Evolutionary conservation across 768 basidiomycete genomes (phyloP).

Genomic region (Boletus insuetus): DNA sequence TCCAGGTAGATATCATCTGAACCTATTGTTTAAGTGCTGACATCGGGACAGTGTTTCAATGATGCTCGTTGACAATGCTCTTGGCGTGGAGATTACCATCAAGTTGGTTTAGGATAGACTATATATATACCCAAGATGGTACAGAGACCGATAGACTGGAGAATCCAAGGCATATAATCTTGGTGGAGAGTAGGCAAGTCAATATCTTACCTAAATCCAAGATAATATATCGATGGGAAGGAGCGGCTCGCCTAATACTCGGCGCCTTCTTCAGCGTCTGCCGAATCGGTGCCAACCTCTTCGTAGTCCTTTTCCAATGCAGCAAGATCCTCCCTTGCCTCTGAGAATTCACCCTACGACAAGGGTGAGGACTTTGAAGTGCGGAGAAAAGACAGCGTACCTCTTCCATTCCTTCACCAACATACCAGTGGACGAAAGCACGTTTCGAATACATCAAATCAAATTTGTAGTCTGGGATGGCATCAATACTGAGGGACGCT

Average conservation of each 20-base stretch:
- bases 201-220: constrained; percentile 8
- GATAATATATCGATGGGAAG: not conserved
- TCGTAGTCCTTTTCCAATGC: constrained; percentile 96
- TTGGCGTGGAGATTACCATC: constrained; percentile 38
- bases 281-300: constrained; percentile 80
- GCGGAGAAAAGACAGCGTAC: constrained; percentile 27
- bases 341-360: constrained; percentile 89
- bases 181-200: not conserved
- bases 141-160: not conserved
- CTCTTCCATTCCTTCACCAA: constrained; percentile 99
- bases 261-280: constrained; percentile 58
- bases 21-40: not conserved
- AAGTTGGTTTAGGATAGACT: constrained; percentile 3
- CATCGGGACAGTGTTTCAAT: constrained; percentile 22
- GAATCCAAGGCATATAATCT: constrained; percentile 1
- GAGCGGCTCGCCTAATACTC: constrained; percentile 42
- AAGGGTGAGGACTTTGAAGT: constrained; percentile 5
- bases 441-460: constrained; percentile 97
- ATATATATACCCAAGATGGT: not conserved
- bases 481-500: constrained; percentile 5
- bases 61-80: constrained; percentile 30
- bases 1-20: constrained; percentile 48
- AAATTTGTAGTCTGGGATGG: constrained; percentile 83
- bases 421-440: constrained; percentile 92
- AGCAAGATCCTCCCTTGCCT: constrained; percentile 96